Evolutionary conservation across 257 asterid genomes (phyloP), one percentile per base, ranked within the genome.

Genomic region (Cordia subcordata): DNA sequence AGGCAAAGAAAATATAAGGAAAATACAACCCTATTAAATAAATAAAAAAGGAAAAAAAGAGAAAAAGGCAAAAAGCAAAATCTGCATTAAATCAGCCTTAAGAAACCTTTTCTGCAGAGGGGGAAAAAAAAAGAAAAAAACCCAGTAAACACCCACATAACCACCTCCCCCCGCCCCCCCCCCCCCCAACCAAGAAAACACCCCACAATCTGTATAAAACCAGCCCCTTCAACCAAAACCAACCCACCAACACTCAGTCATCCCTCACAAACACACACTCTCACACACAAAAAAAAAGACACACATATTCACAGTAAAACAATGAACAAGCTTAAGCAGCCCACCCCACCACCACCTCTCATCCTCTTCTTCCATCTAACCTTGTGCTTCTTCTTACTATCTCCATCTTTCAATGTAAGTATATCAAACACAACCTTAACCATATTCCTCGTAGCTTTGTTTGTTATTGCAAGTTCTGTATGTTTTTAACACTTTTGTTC

Each of bases 351-450:
- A n/a, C 57, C 62, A 10, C 55, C n/a, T n/a, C n/a, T n/a, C n/a
- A n/a, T 45, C 63, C 46, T 62, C 57, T 21, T 61, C 62, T 15
- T 52, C 58, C 22, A 57, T 63, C 14, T 66, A 40, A 15, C 58
- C 63, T 23, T 38, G 17, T 56, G 35, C 61, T 8, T 15, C 61
- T 8, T 15, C 54, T 8, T 16, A n/a, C 23, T 57, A 15, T 51
- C 56, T 38, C 22, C 72, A 15, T 62, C 70, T 54, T 72, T 63
- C 45, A 62, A 33, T 72, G 77, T 72, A 63, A 72, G 77, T 72
- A 1, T 15, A 0, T 44, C 1, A n/a, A 42, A 13, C 27, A 6
- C 13, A 3, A 14, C 14, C n/a, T 64, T 46, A 18, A 6, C 8
- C n/a, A n/a, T n/a, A n/a, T n/a, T n/a, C n/a, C n/a, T n/a, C n/a